Conservation (phyloP, 2,329 filamentous ascomycete species). For the Aphanoascus verrucosus region DNA sequence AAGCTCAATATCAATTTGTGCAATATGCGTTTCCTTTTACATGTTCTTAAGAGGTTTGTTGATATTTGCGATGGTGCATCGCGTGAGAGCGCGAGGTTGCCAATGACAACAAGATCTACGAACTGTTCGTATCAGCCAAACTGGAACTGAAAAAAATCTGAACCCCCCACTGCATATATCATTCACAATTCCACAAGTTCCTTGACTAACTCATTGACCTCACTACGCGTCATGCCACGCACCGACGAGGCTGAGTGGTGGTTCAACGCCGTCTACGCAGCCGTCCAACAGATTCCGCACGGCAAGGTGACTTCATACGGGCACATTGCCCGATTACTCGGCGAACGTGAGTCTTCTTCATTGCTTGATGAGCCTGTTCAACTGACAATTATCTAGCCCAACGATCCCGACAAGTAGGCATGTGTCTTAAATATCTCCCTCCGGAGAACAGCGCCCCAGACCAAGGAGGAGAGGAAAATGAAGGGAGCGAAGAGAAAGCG, state of each 20-base stretch:
- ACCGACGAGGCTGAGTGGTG: constrained; percentile 41
- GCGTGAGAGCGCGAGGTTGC: no score
- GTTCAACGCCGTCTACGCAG: constrained; percentile 60
- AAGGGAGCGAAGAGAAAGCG: constrained; percentile 19
- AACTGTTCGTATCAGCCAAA: no score
- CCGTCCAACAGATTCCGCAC: constrained; percentile 71
- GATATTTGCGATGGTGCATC: no score
- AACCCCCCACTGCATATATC: no score
- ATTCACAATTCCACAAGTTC: no score
- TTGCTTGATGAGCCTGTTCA: not conserved
- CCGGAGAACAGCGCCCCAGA: constrained; percentile 6
- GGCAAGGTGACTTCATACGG: constrained; percentile 84
- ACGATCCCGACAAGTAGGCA: constrained; percentile 71
- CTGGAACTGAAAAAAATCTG: no score
- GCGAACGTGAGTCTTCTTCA: constrained; percentile 42
- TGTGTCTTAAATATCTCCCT: constrained; percentile 80
- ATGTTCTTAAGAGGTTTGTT: no score
- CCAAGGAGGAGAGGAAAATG: constrained; percentile 18
- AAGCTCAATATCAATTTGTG: no score
- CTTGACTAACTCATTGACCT: no score
- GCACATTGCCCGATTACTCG: constrained; percentile 52
- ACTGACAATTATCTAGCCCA: constrained; percentile 44
- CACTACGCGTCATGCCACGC: constrained; percentile 36
- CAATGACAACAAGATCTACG: no score
- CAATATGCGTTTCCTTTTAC: no score